Evolutionary conservation across 306 rosid genomes (phyloP), one percentile per base, ranked within the genome.

Genomic region (Vicia faba): DNA sequence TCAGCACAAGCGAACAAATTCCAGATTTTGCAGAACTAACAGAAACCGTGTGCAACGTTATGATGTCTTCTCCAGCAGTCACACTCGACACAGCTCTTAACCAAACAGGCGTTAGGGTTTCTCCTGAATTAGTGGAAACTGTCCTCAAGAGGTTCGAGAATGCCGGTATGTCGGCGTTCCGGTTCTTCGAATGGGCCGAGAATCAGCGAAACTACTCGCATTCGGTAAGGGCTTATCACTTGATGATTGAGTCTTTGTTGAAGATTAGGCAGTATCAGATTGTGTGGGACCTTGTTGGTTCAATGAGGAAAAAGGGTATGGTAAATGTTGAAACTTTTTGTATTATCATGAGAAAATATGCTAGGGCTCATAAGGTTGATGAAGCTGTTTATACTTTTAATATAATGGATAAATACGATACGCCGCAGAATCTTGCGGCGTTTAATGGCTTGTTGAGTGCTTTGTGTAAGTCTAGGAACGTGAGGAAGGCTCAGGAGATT

Each of bases 401-500:
- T 76, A 80, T 83, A 20, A 86, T 87, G 96, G 96, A 87, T 25
- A 89, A 92, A 59, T 84, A 84, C 65, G 84, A 71, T 7, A 76
- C 78, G 6, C 31, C 79, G 4, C 88, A 82, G 0, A 92, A 92
- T 76, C 80, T 87, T 49, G 89, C 82, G 0, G 96, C 96, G 2
- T 87, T 89, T 64, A 87, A 89, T 78, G 93, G 89, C 41, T 79
- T 87, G 76, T 64, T 89, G 23, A 86, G 96, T 68, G 89, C 98
- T 71, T 77, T 89, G 41, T 87, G 93, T 51, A 89, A 89, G 79
- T 84, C 96, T 66, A 86, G 80, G 68, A 92, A 87, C 84, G 89
- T 84, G 43, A 84, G 96, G 84, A 92, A 89, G 86, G 98, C 96
- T 53, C 96, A 89, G 53, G 98, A 92, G 87, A 79, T 92, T 41